Conservation (phyloP, 371 early-diverging fungal species). For the Mycotypha africana region DNA sequence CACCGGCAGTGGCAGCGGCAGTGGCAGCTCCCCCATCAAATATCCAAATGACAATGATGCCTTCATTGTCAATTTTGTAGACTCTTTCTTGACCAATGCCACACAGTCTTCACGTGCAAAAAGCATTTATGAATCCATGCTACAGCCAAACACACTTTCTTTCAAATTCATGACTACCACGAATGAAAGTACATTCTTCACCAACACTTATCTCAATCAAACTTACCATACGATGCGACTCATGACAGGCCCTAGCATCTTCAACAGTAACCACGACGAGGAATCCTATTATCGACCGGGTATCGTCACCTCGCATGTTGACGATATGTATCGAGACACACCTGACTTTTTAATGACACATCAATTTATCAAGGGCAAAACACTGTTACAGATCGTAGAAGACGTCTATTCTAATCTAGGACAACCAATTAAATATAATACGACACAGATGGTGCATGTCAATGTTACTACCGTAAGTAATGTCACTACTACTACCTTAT, state of each 20-base stretch:
- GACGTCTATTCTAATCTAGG: conserved; percentile 14
- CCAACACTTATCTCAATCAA: conserved; percentile 5
- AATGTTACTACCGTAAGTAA: conserved; percentile 8
- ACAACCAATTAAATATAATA: conserved; percentile 9
- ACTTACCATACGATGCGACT: conserved; percentile 9
- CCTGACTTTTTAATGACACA: conserved; percentile 40
- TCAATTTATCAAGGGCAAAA: conserved; percentile 19
- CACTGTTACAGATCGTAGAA: conserved; percentile 22
- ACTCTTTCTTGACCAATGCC: conserved; percentile 16
- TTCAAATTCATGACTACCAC: conserved; percentile 1
- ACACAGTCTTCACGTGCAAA: conserved; percentile 12
- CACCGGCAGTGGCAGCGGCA: too few relatives aligned
- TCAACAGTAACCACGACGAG: not conserved
- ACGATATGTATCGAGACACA: conserved; percentile 22
- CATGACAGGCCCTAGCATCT: conserved; percentile 7
- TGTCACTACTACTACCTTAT: not conserved
- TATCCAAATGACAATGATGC: not conserved
- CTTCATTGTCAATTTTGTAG: conserved; percentile 22
- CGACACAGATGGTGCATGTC: not conserved
- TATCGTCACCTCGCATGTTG: conserved; percentile 36
- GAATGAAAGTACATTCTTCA: conserved; percentile 1
- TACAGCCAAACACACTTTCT: conserved; percentile 3
- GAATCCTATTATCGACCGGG: conserved; percentile 17
- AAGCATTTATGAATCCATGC: conserved; percentile 14
- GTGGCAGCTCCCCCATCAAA: too few relatives aligned